Conservation (phyloP, 345 rosid genomes). For the Euclidium syriacum region DNA sequence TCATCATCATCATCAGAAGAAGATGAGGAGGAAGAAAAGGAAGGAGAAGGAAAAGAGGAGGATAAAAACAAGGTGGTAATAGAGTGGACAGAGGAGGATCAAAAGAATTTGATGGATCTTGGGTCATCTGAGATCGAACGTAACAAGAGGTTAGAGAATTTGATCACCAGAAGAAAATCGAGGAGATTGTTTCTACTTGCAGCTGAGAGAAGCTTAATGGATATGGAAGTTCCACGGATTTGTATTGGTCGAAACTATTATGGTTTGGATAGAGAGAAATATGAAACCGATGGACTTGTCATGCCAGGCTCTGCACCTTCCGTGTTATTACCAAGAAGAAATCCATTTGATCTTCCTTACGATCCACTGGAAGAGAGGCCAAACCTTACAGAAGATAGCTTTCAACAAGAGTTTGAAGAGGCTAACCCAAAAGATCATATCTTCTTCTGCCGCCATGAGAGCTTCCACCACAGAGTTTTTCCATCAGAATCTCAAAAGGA, state of each 20-base stretch:
- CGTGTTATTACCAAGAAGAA: constrained; percentile 46
- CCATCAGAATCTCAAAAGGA: constrained; percentile 34
- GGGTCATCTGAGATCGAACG: constrained; percentile 82
- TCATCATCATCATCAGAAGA: constrained; percentile 25
- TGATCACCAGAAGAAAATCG: constrained; percentile 64
- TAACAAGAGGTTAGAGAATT: constrained; percentile 68
- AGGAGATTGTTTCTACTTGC: constrained; percentile 47
- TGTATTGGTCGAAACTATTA: constrained; percentile 35
- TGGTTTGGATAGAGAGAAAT: constrained; percentile 26
- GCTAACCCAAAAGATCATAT: constrained; percentile 50
- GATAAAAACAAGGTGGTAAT: constrained; percentile 36
- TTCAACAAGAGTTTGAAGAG: constrained; percentile 55
- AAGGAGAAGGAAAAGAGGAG: constrained; percentile 34
- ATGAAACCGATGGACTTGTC: constrained; percentile 28
- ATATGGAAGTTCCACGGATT: constrained; percentile 42
- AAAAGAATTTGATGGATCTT: constrained; percentile 80
- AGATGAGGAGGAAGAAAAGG: constrained; percentile 39
- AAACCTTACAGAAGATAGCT: constrained; percentile 52
- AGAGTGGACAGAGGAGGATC: constrained; percentile 80
- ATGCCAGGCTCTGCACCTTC: constrained; percentile 93
- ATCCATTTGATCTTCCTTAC: constrained; percentile 86
- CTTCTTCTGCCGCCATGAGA: constrained; percentile 68
- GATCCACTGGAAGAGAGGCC: constrained; percentile 83
- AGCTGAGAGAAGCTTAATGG: constrained; percentile 39
- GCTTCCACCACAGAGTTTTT: constrained; percentile 40